Evolutionary conservation across 129 eudicot species (phyloP).

Genomic region (Pseudognaphalium luteoalbum): DNA sequence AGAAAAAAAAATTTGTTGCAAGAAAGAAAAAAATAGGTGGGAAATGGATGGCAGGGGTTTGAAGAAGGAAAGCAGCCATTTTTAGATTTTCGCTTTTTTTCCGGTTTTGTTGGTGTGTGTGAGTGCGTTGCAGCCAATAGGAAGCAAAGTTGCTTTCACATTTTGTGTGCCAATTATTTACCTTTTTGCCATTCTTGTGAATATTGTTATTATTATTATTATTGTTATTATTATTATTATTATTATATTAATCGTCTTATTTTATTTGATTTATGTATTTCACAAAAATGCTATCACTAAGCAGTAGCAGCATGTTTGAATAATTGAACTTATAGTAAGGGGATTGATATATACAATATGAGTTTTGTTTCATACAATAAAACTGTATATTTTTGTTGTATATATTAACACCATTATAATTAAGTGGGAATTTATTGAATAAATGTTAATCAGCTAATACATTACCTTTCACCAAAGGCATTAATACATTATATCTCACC

Average conservation of each 20-base stretch:
- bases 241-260: too few relatives aligned
- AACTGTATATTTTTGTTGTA: too few relatives aligned
- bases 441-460: neutral
- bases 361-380: too few relatives aligned
- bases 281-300: too few relatives aligned
- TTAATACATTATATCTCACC: neutral
- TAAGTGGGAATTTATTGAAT: too few relatives aligned
- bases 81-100: slow-evolving; percentile 32
- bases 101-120: slow-evolving; percentile 32
- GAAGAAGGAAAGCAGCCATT: slow-evolving; percentile 29
- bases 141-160: slow-evolving; percentile 32
- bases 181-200: neutral
- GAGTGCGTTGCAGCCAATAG: slow-evolving; percentile 43
- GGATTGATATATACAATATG: too few relatives aligned
- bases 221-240: too few relatives aligned
- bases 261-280: too few relatives aligned
- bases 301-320: too few relatives aligned
- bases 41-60: slow-evolving; percentile 15
- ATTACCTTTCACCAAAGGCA: neutral
- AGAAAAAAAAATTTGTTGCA: neutral
- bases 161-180: slow-evolving; percentile 16
- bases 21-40: neutral
- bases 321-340: too few relatives aligned
- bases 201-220: too few relatives aligned
- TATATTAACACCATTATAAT: too few relatives aligned